phyloP scores from a whole-genome alignment of 345 rosid genomes.

The Syzygium grande region DNA sequence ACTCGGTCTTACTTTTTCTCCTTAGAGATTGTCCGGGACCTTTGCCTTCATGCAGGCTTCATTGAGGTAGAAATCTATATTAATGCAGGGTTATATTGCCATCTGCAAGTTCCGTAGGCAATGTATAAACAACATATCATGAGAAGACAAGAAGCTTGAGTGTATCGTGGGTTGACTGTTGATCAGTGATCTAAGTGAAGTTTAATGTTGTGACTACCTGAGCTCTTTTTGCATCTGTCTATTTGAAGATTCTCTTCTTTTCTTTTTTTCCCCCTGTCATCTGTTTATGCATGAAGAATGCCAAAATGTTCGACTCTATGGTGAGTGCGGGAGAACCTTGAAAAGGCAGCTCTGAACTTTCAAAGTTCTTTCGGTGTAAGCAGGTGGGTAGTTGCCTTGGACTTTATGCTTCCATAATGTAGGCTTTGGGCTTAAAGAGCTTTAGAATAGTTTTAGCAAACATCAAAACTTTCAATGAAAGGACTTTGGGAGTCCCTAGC shows the following conservation, averaged over 20 bases:
- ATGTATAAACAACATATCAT: background rate
- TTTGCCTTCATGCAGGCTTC: conserved; percentile 64
- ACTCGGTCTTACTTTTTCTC: conserved; percentile 85
- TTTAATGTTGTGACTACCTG: background rate
- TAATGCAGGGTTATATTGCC: background rate
- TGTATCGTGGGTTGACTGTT: background rate
- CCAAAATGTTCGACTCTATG: background rate
- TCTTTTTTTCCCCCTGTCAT: background rate
- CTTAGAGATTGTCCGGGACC: conserved; percentile 47
- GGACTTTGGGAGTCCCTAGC: background rate
- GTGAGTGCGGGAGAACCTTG: background rate
- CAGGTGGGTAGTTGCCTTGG: background rate
- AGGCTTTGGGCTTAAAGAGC: background rate
- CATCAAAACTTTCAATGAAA: background rate
- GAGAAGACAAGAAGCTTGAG: background rate
- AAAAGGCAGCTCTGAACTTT: background rate
- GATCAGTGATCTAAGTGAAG: background rate
- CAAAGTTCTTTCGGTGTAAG: background rate
- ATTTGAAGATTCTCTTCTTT: background rate
- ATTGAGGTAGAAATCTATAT: conserved; percentile 34
- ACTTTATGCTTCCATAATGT: background rate
- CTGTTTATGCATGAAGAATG: background rate
- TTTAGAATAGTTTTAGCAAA: background rate
- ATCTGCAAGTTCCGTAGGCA: background rate
- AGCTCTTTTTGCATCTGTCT: background rate